These are phyloP conservation scores for Colletotrichum sp. DNA, from an alignment of 2,329 filamentous ascomycete genomes.

Conservation along the genomic window DNA sequence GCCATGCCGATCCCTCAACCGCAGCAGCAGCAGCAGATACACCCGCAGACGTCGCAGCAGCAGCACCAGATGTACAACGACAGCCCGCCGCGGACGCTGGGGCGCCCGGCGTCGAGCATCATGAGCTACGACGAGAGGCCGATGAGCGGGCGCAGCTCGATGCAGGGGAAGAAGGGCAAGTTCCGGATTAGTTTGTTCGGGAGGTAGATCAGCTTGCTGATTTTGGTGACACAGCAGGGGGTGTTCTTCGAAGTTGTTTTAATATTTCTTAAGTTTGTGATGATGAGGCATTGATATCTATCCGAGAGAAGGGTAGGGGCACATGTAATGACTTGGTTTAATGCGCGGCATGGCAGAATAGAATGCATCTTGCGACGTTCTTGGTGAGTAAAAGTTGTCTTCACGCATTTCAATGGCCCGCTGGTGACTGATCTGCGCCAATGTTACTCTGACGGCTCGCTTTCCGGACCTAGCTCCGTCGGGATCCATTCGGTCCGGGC, in stretches of 20 bases:
- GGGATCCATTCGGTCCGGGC: too few species aligned
- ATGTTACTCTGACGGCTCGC: not conserved
- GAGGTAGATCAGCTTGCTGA: not conserved
- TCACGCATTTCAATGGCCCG: not conserved
- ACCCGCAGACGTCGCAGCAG: not conserved
- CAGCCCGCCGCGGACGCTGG: conserved; percentile 10
- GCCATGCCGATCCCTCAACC: not conserved
- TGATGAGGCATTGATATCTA: not conserved
- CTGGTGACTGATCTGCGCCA: not conserved
- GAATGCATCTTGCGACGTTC: not conserved
- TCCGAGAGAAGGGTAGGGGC: not conserved
- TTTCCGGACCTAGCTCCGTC: not conserved
- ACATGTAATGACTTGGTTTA: not conserved
- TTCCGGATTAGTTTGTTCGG: conserved; percentile 22
- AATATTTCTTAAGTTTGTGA: not conserved
- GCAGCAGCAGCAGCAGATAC: not conserved
- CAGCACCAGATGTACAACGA: conserved; percentile 12
- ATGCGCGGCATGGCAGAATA: not conserved
- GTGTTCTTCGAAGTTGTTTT: not conserved
- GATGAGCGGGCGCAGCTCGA: conserved; percentile 12
- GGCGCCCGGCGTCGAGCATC: conserved; percentile 9
- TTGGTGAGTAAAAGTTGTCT: not conserved
- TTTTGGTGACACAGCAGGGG: not conserved
- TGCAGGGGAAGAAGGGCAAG: conserved; percentile 15
- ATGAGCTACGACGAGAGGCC: conserved; percentile 22